Percentiles rank a stretch among this genome's conserved stretches.
These are phyloP conservation scores for Pichia manshurica DNA, from an alignment of 805 yeast species.

Conservation along the genomic window DNA sequence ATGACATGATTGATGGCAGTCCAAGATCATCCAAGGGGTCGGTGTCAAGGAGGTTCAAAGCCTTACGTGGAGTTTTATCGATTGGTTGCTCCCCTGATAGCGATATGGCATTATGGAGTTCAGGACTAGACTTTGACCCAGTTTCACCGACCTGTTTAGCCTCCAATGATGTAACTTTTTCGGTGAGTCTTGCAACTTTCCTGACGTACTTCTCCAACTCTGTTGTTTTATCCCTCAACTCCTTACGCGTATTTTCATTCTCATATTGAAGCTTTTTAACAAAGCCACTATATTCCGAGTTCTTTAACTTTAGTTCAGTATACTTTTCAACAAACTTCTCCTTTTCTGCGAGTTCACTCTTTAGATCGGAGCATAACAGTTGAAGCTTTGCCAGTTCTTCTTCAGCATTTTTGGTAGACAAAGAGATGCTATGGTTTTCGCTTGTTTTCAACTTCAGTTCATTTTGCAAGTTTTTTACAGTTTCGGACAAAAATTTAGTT, in stretches of 20 bases:
- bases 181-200: background rate
- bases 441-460: background rate
- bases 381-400: slow-evolving; percentile 9
- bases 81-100: background rate
- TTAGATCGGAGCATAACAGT: slow-evolving; percentile 6
- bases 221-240: background rate
- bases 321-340: slow-evolving; percentile 4
- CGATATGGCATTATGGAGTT: background rate
- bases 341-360: slow-evolving; percentile 5
- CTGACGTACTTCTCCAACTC: background rate
- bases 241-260: background rate
- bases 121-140: background rate
- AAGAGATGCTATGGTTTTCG: background rate
- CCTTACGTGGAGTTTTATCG: slow-evolving; percentile 7
- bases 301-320: slow-evolving; percentile 2
- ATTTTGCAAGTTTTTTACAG: background rate
- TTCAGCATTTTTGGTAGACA: background rate
- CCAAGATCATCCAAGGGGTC: slow-evolving; percentile 12
- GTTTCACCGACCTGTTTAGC: background rate
- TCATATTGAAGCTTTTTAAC: background rate
- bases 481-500: background rate
- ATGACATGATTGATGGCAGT: slow-evolving; percentile 10
- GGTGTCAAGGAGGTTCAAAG: slow-evolving; percentile 7
- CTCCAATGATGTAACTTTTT: background rate
- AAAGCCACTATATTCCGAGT: background rate